A percentile compares a stretch with the other conserved stretches of the same genome.
Evolutionary conservation across 2,329 filamentous ascomycete genomes (phyloP).

Genomic region (Verticillium isaacii): DNA sequence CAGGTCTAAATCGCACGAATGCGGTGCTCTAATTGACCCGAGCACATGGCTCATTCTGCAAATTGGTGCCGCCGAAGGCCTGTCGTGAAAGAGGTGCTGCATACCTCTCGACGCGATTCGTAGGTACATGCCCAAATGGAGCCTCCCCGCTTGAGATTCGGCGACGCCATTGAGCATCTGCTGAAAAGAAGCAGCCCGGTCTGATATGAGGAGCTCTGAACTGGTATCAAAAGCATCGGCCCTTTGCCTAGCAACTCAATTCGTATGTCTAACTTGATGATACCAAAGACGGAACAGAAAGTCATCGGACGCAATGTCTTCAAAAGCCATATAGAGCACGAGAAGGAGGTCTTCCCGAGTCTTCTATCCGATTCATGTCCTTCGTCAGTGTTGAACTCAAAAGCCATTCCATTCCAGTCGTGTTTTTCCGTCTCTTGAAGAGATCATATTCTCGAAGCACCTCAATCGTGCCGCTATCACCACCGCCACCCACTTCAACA

Average conservation of each 20-base stretch:
- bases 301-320: not conserved
- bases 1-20: too few species aligned
- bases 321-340: not conserved
- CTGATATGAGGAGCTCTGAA: too few species aligned
- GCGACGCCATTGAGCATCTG: too few species aligned
- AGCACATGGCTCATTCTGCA: too few species aligned
- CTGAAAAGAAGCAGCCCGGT: too few species aligned
- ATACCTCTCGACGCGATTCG: too few species aligned
- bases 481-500: not conserved
- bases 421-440: slow-evolving; percentile 10
- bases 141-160: too few species aligned
- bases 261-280: not conserved
- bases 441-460: slow-evolving; percentile 18
- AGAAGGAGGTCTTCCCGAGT: not conserved
- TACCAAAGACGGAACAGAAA: not conserved
- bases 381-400: slow-evolving; percentile 1
- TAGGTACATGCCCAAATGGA: too few species aligned
- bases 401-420: not conserved
- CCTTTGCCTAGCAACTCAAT: not conserved
- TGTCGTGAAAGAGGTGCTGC: too few species aligned
- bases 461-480: not conserved
- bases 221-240: too few species aligned
- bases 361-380: slow-evolving; percentile 1
- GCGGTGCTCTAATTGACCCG: too few species aligned
- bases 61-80: too few species aligned